Conservation (phyloP, 1,284 basidiomycete species). For the Amylostereum chailletii region DNA sequence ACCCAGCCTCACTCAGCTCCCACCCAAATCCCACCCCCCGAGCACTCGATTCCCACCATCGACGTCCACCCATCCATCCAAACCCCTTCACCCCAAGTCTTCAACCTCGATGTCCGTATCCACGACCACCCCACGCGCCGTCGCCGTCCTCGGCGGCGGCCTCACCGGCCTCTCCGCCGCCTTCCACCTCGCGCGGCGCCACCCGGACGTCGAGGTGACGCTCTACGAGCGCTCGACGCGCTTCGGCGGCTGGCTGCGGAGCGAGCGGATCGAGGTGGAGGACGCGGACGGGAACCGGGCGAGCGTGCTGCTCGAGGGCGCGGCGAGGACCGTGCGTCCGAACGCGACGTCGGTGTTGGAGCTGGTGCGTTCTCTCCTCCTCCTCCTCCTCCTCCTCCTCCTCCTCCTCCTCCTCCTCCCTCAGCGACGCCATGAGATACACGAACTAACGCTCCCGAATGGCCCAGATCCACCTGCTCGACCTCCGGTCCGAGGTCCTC, state of each 20-base stretch:
- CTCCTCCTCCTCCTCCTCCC: not conserved
- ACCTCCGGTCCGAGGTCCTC: conserved; percentile 49
- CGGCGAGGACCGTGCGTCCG: conserved; percentile 77
- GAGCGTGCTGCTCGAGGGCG: conserved; percentile 64
- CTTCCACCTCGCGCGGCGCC: conserved; percentile 64
- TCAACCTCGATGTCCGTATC: too few relatives aligned
- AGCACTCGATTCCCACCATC: too few relatives aligned
- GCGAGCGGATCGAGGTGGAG: conserved; percentile 43
- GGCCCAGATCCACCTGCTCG: conserved; percentile 66
- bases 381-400: not conserved
- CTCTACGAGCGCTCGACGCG: conserved; percentile 59
- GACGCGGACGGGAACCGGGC: conserved; percentile 27
- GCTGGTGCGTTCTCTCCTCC: conserved; percentile 49
- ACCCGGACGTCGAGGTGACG: conserved; percentile 51
- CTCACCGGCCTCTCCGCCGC: conserved; percentile 78
- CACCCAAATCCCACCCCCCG: too few relatives aligned
- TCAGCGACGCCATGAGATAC: not conserved
- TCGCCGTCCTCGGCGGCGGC: conserved; percentile 76
- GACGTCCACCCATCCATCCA: too few relatives aligned
- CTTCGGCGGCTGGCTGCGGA: conserved; percentile 81
- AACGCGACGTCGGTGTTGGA: conserved; percentile 67
- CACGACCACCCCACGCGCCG: conserved; percentile 19
- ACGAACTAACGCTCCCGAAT: too few relatives aligned
- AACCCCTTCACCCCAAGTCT: too few relatives aligned
- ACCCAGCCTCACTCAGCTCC: too few relatives aligned